Evolutionary conservation across 768 basidiomycete species (phyloP).

Genomic region (Trametes maxima): DNA sequence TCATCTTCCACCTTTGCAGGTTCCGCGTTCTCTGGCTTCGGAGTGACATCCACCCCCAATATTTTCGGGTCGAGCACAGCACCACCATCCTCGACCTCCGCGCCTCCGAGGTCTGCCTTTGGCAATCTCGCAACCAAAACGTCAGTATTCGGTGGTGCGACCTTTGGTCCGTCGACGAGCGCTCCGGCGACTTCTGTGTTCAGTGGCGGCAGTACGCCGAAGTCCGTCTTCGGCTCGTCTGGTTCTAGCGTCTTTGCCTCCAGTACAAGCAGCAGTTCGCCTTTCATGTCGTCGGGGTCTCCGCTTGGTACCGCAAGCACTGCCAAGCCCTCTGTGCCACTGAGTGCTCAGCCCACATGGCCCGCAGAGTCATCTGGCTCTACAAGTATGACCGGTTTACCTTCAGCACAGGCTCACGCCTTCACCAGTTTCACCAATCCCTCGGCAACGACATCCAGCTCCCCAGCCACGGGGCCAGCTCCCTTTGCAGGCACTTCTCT

Average conservation of each 20-base stretch:
- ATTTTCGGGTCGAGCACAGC: conserved; percentile 34
- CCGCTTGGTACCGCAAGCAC: not conserved
- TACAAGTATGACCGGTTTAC: not conserved
- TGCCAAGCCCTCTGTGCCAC: not conserved
- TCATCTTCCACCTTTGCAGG: conserved; percentile 7
- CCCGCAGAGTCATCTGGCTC: not conserved
- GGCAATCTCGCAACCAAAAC: conserved; percentile 15
- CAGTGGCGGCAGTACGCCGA: not conserved
- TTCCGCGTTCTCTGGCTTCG: conserved; percentile 7
- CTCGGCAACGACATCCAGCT: not conserved
- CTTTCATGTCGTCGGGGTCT: not conserved
- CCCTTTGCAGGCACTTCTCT: not conserved
- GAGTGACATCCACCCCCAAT: conserved; percentile 36
- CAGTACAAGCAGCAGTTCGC: not conserved
- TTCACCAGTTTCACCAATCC: not conserved
- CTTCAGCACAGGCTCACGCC: not conserved
- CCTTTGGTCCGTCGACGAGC: conserved; percentile 9
- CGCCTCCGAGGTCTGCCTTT: conserved; percentile 24
- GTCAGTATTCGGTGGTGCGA: conserved; percentile 11
- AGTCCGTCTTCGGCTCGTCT: conserved; percentile 14
- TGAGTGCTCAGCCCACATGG: conserved; percentile 16
- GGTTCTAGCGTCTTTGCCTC: not conserved
- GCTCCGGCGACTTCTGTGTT: conserved; percentile 13
- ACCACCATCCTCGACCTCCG: conserved; percentile 23
- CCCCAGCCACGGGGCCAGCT: not conserved